Conservation (phyloP, 2,329 filamentous ascomycete species). For the Bipolaris victoriae region DNA sequence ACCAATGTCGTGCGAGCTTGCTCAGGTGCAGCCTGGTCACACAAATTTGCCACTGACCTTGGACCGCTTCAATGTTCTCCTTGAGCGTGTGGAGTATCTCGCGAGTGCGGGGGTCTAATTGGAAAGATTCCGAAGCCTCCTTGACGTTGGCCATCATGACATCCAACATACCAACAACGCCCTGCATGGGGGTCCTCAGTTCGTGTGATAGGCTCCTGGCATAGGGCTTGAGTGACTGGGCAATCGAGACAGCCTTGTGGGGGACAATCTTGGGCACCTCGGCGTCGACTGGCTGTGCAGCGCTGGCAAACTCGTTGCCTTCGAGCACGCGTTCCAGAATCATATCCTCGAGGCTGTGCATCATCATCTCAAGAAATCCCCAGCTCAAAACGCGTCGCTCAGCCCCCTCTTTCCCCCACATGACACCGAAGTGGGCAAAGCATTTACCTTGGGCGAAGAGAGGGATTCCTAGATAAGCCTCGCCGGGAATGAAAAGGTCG, state of each 20-base stretch:
- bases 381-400: conserved; percentile 63
- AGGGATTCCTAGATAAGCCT: conserved; percentile 71
- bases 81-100: conserved; percentile 67
- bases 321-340: conserved; percentile 64
- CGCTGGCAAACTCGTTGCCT: conserved; percentile 54
- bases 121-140: conserved; percentile 66
- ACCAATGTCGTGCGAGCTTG: not conserved
- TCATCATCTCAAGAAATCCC: conserved; percentile 70
- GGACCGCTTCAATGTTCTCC: conserved; percentile 73
- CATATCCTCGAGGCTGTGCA: conserved; percentile 72
- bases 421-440: conserved; percentile 72
- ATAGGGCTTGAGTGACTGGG: conserved; percentile 72
- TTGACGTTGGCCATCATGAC: conserved; percentile 76
- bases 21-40: not conserved
- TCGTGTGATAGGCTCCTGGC: conserved; percentile 76
- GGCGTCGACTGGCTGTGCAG: conserved; percentile 27
- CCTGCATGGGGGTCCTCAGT: conserved; percentile 75
- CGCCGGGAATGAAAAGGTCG: conserved; percentile 64
- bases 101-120: conserved; percentile 58
- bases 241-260: conserved; percentile 62
- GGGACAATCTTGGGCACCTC: conserved; percentile 56
- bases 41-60: conserved; percentile 54
- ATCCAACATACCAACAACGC: conserved; percentile 76
- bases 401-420: conserved; percentile 71
- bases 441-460: conserved; percentile 70